phyloP scores from a whole-genome alignment of 1,284 basidiomycete species.

The Volvariella volvacea region DNA sequence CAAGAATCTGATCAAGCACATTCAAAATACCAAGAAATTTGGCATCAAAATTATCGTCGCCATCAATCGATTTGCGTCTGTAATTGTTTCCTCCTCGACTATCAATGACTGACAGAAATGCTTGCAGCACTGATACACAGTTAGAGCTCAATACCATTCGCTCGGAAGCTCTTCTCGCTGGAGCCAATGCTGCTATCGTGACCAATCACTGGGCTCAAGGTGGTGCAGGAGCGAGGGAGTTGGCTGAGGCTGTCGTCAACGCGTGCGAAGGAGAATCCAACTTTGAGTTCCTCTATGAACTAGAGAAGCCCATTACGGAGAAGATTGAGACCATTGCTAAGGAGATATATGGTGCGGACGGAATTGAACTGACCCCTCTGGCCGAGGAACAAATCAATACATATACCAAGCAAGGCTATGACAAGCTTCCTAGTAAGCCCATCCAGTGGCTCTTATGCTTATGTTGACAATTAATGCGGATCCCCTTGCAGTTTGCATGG shows the following conservation, averaged over 20 bases:
- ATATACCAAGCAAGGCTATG: slow-evolving; percentile 89
- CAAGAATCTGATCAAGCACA: slow-evolving; percentile 91
- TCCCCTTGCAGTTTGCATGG: slow-evolving; percentile 90
- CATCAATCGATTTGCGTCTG: slow-evolving; percentile 92
- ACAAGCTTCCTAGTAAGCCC: slow-evolving; percentile 67
- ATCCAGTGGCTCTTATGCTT: slow-evolving; percentile 5
- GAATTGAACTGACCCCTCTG: slow-evolving; percentile 77
- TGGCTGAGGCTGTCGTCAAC: slow-evolving; percentile 83
- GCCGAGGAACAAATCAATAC: slow-evolving; percentile 86
- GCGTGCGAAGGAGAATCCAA: slow-evolving; percentile 79
- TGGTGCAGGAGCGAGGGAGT: slow-evolving; percentile 79
- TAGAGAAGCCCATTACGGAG: slow-evolving; percentile 76
- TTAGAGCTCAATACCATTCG: slow-evolving; percentile 88
- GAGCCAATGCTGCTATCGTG: slow-evolving; percentile 93
- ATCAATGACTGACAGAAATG: too few species aligned
- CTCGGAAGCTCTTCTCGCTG: slow-evolving; percentile 74
- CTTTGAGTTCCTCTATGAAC: slow-evolving; percentile 90
- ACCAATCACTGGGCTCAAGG: slow-evolving; percentile 97
- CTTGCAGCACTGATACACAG: slow-evolving; percentile 84
- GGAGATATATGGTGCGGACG: slow-evolving; percentile 89
- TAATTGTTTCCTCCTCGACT: slow-evolving; percentile 15
- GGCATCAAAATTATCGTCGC: slow-evolving; percentile 96
- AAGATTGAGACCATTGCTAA: slow-evolving; percentile 86
- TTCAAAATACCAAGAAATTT: slow-evolving; percentile 93
- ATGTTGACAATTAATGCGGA: slow-evolving; percentile 10